Conservation (phyloP, 1,139 yeast genomes). For the Yamadazyma aaseri region DNA sequence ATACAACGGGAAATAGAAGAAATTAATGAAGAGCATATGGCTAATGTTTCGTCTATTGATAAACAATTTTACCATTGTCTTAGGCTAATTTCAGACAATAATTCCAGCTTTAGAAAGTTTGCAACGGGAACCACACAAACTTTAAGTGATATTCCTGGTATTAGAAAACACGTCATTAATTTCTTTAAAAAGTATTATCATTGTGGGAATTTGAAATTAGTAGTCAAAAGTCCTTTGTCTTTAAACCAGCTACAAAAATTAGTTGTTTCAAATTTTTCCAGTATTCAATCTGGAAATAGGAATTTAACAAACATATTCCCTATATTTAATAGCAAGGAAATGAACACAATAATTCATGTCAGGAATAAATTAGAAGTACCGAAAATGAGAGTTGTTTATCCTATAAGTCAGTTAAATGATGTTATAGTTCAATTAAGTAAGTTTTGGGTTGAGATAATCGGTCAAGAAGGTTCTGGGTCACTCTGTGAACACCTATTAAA, state of each 20-base stretch:
- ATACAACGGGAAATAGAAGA: constrained; percentile 55
- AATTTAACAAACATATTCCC: not conserved
- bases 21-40: constrained; percentile 62
- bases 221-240: constrained; percentile 64
- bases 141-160: constrained; percentile 21
- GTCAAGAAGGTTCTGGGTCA: constrained; percentile 57
- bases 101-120: constrained; percentile 46
- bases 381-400: constrained; percentile 38
- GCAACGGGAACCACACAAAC: constrained; percentile 46
- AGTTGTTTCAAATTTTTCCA: constrained; percentile 41
- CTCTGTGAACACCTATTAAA: constrained; percentile 31
- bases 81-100: constrained; percentile 43
- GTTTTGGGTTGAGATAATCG: constrained; percentile 58
- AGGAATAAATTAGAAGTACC: not conserved
- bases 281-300: constrained; percentile 12
- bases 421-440: constrained; percentile 26
- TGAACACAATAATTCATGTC: constrained; percentile 4
- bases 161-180: constrained; percentile 20
- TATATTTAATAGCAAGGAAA: not conserved
- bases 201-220: constrained; percentile 50
- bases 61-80: constrained; percentile 59
- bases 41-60: constrained; percentile 40
- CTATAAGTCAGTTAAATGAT: constrained; percentile 20
- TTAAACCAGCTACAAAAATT: constrained; percentile 53
- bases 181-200: constrained; percentile 32